phyloP scores from a whole-genome alignment of 768 basidiomycete genomes.

The Hericium alpestre region DNA sequence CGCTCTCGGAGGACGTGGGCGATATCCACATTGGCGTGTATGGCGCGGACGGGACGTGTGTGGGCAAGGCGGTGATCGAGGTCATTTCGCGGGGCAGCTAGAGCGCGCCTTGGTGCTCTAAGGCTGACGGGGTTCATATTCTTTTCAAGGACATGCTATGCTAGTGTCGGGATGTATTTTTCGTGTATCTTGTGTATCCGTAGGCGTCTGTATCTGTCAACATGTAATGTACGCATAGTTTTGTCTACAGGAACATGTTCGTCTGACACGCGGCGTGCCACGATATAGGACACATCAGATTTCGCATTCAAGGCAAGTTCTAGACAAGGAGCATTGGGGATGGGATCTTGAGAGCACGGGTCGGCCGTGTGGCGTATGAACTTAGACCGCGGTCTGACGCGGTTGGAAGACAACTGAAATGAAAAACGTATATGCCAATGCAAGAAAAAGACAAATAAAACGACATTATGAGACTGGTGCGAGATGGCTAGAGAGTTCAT shows the following conservation, averaged over 20 bases:
- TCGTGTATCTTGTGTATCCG: slow-evolving; percentile 1
- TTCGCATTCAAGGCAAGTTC: no score
- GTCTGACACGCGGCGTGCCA: no score
- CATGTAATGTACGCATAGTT: not conserved
- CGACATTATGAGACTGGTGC: not conserved
- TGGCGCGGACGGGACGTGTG: slow-evolving; percentile 5
- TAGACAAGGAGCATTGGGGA: no score
- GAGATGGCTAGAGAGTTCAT: not conserved
- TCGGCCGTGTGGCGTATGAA: no score
- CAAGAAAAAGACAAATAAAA: not conserved
- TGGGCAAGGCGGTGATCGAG: slow-evolving; percentile 12
- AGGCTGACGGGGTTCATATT: slow-evolving; percentile 1
- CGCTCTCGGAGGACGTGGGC: slow-evolving; percentile 12
- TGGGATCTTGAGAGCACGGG: no score
- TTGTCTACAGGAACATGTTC: not conserved
- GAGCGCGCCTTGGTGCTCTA: not conserved
- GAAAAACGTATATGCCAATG: no score
- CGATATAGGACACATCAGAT: no score
- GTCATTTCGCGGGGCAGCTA: slow-evolving; percentile 11
- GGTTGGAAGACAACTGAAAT: no score
- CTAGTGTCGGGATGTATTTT: not conserved
- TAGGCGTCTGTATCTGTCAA: not conserved
- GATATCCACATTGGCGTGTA: slow-evolving; percentile 12
- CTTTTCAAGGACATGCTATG: slow-evolving; percentile 3
- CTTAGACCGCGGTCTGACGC: no score